Evolutionary conservation across 495 filamentous ascomycete genomes (phyloP).

Genomic region (Penicillium paxilli): DNA sequence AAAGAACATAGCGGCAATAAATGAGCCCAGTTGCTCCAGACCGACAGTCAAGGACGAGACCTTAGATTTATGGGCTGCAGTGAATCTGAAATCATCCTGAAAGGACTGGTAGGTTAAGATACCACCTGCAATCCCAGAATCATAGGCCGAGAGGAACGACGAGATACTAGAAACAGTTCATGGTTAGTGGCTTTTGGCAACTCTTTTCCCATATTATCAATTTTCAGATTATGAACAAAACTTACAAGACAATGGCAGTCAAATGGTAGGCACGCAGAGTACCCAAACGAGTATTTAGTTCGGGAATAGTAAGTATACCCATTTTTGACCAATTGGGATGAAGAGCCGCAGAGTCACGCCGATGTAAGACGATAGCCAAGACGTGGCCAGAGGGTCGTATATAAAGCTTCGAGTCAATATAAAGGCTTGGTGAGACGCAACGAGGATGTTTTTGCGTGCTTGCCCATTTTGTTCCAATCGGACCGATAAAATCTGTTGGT

Average conservation of each 20-base stretch:
- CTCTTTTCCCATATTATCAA: too few species aligned
- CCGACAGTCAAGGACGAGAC: slow-evolving; percentile 46
- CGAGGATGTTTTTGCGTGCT: slow-evolving; percentile 21
- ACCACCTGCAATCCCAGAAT: slow-evolving; percentile 37
- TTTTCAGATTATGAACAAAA: background rate
- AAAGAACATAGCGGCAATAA: slow-evolving; percentile 44
- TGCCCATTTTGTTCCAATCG: background rate
- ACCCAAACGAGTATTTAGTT: slow-evolving; percentile 22
- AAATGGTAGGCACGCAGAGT: slow-evolving; percentile 27
- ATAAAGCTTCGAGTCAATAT: slow-evolving; percentile 7
- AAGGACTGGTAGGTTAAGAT: slow-evolving; percentile 39
- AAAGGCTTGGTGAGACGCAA: slow-evolving; percentile 10
- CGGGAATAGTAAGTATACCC: slow-evolving; percentile 20
- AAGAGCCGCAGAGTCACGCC: background rate
- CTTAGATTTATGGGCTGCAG: slow-evolving; percentile 23
- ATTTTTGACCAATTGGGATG: slow-evolving; percentile 6
- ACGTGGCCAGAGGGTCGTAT: slow-evolving; percentile 4
- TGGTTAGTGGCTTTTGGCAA: background rate
- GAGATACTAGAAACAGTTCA: slow-evolving; percentile 11
- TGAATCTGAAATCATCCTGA: slow-evolving; percentile 31
- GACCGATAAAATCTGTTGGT: background rate
- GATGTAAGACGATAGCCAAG: slow-evolving; percentile 4
- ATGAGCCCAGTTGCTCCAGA: slow-evolving; percentile 45
- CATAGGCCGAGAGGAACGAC: slow-evolving; percentile 40
- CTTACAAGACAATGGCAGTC: slow-evolving; percentile 26